phyloP scores from a whole-genome alignment of 2,329 filamentous ascomycete genomes.

The Chrysoporthe puriensis region DNA sequence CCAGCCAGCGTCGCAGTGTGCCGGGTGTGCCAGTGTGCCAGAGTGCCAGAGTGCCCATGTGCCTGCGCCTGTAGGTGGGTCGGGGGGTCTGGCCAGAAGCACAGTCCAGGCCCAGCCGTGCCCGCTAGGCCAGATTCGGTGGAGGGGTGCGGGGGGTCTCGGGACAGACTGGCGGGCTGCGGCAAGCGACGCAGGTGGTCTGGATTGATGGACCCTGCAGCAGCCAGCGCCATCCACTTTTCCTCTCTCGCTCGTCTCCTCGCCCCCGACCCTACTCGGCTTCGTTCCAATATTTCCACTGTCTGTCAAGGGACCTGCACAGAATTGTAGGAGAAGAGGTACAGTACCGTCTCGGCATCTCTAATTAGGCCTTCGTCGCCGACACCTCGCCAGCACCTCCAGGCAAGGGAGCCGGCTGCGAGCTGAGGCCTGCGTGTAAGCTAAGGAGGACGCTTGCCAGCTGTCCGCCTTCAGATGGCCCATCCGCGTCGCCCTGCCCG shows the following conservation, averaged over 20 bases:
- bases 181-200: not conserved
- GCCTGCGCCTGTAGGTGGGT: not conserved
- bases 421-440: not conserved
- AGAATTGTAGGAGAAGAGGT: no score
- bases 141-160: not conserved
- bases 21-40: not conserved
- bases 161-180: not conserved
- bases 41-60: not conserved
- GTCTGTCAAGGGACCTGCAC: no score
- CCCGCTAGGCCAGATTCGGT: not conserved
- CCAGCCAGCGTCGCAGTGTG: not conserved
- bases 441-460: constrained; percentile 5
- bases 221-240: not conserved
- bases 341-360: no score
- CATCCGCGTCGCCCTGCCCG: not conserved
- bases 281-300: no score
- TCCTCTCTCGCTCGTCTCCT: no score
- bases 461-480: not conserved
- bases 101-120: not conserved
- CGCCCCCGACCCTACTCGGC: no score
- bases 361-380: no score
- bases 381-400: not conserved
- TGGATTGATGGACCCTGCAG: not conserved
- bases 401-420: not conserved
- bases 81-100: constrained; percentile 7